Percentiles rank a stretch among this genome's conserved stretches.
Conservation (phyloP, 176 grass and related monocot species). For the Oryza rufipogon region DNA sequence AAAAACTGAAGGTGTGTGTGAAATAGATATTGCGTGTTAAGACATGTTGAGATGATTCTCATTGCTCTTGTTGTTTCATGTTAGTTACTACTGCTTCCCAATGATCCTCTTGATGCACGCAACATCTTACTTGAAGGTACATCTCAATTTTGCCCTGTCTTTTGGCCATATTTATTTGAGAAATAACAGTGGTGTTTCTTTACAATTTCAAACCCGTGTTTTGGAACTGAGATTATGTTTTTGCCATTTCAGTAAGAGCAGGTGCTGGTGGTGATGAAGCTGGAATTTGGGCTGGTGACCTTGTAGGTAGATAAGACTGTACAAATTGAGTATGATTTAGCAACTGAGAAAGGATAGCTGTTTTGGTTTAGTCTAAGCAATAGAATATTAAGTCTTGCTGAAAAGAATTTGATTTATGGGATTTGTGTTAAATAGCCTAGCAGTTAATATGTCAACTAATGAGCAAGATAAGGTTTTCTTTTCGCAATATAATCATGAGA, state of each 20-base stretch:
- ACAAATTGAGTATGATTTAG: constrained; percentile 39
- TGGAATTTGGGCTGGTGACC: constrained; percentile 97
- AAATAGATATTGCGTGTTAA: background rate
- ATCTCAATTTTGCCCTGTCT: background rate
- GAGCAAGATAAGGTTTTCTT: constrained; percentile 27
- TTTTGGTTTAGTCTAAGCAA: constrained; percentile 22
- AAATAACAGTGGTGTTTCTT: background rate
- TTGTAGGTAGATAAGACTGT: constrained; percentile 95
- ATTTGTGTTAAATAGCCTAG: constrained; percentile 5
- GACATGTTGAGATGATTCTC: constrained; percentile 20
- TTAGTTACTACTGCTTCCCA: constrained; percentile 84
- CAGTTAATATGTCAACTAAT: background rate
- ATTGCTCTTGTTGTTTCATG: constrained; percentile 35
- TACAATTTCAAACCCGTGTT: background rate
- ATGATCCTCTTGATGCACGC: constrained; percentile 84
- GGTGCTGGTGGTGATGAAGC: constrained; percentile 96
- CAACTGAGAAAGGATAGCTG: constrained; percentile 9
- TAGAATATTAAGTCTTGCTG: constrained; percentile 26
- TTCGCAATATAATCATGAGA: constrained; percentile 3
- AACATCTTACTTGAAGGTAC: constrained; percentile 99
- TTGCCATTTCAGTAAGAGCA: constrained; percentile 81
- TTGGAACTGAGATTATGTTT: constrained; percentile 27
- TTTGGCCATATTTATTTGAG: background rate
- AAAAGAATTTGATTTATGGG: background rate
- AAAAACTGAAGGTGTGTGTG: constrained; percentile 69